These are phyloP conservation scores for Mediolabrus comicus DNA, from an alignment of 108 stramenopile species.

Conservation along the genomic window DNA sequence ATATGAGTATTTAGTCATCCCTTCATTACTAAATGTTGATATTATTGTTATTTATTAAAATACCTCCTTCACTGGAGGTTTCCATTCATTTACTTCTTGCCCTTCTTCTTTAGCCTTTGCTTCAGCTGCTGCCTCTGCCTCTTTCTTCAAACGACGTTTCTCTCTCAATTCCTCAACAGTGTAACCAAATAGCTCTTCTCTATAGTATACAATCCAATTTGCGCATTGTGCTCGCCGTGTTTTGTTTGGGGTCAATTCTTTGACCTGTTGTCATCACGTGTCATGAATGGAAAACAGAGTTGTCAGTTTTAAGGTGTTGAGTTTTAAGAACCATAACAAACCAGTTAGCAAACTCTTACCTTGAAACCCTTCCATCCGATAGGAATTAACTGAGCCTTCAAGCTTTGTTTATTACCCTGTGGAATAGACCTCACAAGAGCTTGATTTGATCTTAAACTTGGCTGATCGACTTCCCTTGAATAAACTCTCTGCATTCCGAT, in stretches of 20 bases:
- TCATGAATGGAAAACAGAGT: not conserved
- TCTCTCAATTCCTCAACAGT: constrained; percentile 83
- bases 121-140: constrained; percentile 55
- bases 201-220: constrained; percentile 89
- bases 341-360: constrained; percentile 50
- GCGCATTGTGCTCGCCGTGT: constrained; percentile 93
- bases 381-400: constrained; percentile 75
- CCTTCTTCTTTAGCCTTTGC: constrained; percentile 37
- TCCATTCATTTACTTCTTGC: constrained; percentile 53
- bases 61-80: constrained; percentile 78
- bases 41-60: constrained; percentile 48
- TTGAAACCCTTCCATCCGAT: constrained; percentile 85
- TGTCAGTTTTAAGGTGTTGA: not conserved
- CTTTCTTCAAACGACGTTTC: constrained; percentile 52
- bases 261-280: constrained; percentile 39
- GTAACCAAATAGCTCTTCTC: constrained; percentile 86
- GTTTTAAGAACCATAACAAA: not conserved
- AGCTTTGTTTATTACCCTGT: constrained; percentile 73
- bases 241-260: constrained; percentile 94
- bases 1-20: no score
- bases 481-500: constrained; percentile 90
- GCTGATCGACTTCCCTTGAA: constrained; percentile 80
- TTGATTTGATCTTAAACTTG: constrained; percentile 76
- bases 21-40: no score
- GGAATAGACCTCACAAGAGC: constrained; percentile 79